Evolutionary conservation across 2,329 filamentous ascomycete genomes (phyloP).

Genomic region (Penicillium hesseltinei): DNA sequence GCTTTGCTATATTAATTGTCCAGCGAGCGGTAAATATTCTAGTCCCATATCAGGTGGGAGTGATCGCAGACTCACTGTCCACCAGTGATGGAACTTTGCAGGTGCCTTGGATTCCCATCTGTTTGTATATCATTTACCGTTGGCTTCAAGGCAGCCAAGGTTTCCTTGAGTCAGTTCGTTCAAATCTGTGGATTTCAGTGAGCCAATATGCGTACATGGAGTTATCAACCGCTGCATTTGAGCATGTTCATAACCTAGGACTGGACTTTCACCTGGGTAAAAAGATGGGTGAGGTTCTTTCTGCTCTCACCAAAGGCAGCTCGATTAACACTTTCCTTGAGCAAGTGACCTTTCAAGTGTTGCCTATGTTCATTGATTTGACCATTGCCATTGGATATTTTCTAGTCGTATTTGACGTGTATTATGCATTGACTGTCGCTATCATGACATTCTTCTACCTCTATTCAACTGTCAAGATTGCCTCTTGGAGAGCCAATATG

Average conservation of each 20-base stretch:
- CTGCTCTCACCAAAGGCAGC: slow-evolving; percentile 49
- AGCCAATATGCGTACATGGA: slow-evolving; percentile 91
- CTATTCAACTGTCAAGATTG: slow-evolving; percentile 56
- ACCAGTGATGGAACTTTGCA: slow-evolving; percentile 37
- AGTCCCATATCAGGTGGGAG: slow-evolving; percentile 75
- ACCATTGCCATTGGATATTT: slow-evolving; percentile 60
- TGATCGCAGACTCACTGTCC: slow-evolving; percentile 59
- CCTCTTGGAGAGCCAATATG: slow-evolving; percentile 80
- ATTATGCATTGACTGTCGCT: slow-evolving; percentile 60
- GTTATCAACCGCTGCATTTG: slow-evolving; percentile 88
- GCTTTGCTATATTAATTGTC: slow-evolving; percentile 71
- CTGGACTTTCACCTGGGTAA: slow-evolving; percentile 55
- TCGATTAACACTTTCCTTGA: slow-evolving; percentile 56
- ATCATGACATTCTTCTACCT: slow-evolving; percentile 53
- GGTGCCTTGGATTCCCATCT: slow-evolving; percentile 67
- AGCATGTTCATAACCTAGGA: slow-evolving; percentile 88
- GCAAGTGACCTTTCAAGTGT: slow-evolving; percentile 62
- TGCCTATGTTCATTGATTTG: slow-evolving; percentile 62
- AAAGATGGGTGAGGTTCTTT: slow-evolving; percentile 53
- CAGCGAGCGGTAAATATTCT: slow-evolving; percentile 80
- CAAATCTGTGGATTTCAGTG: slow-evolving; percentile 89
- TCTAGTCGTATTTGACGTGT: slow-evolving; percentile 59
- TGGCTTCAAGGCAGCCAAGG: slow-evolving; percentile 66
- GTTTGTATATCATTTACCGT: slow-evolving; percentile 70
- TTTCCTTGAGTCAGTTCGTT: slow-evolving; percentile 71